phyloP scores from a whole-genome alignment of 2,329 filamentous ascomycete species.

The Ceratocystis cubensis region DNA sequence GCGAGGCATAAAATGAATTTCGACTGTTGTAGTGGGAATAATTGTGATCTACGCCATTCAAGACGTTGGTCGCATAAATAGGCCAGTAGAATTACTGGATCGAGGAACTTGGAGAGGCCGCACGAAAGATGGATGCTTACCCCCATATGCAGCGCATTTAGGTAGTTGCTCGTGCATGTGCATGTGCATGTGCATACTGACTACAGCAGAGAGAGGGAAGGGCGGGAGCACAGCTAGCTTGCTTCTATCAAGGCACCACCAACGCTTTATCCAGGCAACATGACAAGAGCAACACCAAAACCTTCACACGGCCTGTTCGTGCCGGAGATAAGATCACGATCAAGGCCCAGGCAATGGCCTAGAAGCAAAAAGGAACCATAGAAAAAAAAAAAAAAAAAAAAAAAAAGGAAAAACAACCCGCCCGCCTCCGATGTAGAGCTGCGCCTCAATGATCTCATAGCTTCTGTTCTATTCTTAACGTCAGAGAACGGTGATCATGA shows the following conservation, averaged over 20 bases:
- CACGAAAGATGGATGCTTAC: no score
- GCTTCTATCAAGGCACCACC: not conserved
- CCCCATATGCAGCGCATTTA: no score
- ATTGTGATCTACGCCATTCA: not conserved
- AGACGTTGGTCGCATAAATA: not conserved
- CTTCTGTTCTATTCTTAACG: not conserved
- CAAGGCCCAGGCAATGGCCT: no score
- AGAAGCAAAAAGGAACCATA: not conserved
- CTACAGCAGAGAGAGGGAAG: not conserved
- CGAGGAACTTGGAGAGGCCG: not conserved
- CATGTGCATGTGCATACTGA: no score
- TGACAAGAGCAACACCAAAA: no score
- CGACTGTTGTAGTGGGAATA: not conserved
- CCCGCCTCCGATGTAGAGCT: not conserved
- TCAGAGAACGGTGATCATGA: not conserved
- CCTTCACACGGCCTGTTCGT: no score
- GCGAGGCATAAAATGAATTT: not conserved
- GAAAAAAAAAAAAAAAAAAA: not conserved
- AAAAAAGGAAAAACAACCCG: no score
- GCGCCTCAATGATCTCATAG: conserved; percentile 9
- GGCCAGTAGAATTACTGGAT: no score
- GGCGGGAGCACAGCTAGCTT: not conserved
- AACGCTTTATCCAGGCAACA: not conserved
- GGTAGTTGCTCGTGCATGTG: no score
- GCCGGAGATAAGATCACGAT: no score